Evolutionary conservation across 306 rosid genomes (phyloP).

Genomic region (Gastrolobium bilobum): DNA sequence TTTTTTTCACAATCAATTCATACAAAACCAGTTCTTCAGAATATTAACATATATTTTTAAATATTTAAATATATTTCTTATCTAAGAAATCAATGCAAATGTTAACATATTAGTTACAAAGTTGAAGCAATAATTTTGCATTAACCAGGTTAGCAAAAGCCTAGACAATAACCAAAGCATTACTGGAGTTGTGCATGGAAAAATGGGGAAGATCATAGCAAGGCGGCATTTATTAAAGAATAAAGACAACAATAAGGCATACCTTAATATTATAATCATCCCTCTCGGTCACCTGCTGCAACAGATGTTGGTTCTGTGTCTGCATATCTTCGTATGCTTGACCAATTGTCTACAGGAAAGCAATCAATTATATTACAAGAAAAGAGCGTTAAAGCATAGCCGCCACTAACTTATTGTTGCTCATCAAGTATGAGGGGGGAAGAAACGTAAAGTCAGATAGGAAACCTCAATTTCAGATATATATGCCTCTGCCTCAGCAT

Average conservation of each 20-base stretch:
- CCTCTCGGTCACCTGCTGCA: constrained; percentile 92
- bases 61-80: constrained; percentile 4
- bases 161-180: constrained; percentile 39
- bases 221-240: constrained; percentile 29
- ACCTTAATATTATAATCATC: constrained; percentile 98
- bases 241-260: constrained; percentile 43
- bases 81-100: constrained; percentile 29
- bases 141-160: constrained; percentile 18
- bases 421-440: constrained; percentile 14
- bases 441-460: constrained; percentile 20
- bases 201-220: constrained; percentile 20
- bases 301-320: constrained; percentile 90
- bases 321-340: constrained; percentile 99
- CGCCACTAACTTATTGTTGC: constrained; percentile 8
- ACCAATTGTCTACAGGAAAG: constrained; percentile 82
- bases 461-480: constrained; percentile 96
- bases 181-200: constrained; percentile 35
- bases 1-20: constrained; percentile 7
- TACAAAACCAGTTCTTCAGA: constrained; percentile 17
- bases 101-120: constrained; percentile 21
- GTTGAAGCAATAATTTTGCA: constrained; percentile 32
- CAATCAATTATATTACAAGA: constrained; percentile 36
- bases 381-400: not conserved
- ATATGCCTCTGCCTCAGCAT: constrained; percentile 85
- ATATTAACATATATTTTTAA: not conserved